Evolutionary conservation across 805 yeast genomes (phyloP).

Genomic region (Komagataella ulmi): DNA sequence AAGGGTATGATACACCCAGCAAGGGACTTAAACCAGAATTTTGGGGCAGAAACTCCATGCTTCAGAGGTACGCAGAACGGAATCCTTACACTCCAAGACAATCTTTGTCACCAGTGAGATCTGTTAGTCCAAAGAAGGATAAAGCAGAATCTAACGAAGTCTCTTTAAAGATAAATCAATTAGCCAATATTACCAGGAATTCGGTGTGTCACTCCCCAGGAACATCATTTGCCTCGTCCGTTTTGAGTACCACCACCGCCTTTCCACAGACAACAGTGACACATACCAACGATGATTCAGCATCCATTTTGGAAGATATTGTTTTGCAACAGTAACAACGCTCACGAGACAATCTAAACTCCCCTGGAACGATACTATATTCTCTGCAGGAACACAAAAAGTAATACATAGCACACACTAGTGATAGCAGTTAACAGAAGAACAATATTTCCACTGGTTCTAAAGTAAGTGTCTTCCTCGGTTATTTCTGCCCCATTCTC

Average conservation of each 20-base stretch:
- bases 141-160: not conserved
- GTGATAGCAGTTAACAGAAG: slow-evolving; percentile 37
- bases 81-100: not conserved
- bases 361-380: slow-evolving; percentile 13
- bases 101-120: not conserved
- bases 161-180: not conserved
- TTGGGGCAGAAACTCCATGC: not conserved
- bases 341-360: not conserved
- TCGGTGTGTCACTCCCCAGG: not conserved
- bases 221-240: not conserved
- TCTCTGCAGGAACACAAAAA: slow-evolving; percentile 35
- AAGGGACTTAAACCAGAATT: not conserved
- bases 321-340: not conserved
- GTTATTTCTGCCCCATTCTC: slow-evolving; percentile 3
- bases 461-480: slow-evolving; percentile 21
- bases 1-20: not conserved
- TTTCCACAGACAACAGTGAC: not conserved
- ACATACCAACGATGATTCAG: not conserved
- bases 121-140: not conserved
- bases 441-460: slow-evolving; percentile 52
- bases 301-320: not conserved
- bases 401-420: slow-evolving; percentile 31
- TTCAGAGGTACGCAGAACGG: not conserved
- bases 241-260: not conserved
- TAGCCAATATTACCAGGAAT: not conserved